These are phyloP conservation scores for Wickerhamiella azyma DNA, from an alignment of 805 yeast species.

Conservation along the genomic window DNA sequence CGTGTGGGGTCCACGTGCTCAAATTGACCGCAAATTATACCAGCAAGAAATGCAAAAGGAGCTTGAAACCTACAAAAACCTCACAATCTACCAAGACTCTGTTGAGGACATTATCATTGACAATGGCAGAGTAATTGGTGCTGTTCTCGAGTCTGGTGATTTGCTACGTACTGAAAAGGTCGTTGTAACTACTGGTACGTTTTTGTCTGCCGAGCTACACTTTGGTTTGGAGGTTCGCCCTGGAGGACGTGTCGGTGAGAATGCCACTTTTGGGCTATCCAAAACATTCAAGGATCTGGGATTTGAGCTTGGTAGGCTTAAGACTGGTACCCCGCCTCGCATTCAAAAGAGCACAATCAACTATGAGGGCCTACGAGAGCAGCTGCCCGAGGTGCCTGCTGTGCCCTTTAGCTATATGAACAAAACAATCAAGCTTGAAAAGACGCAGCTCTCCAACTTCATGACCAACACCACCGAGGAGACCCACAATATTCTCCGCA, in stretches of 20 bases:
- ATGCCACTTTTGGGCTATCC: conserved; percentile 79
- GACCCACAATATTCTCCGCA: conserved; percentile 54
- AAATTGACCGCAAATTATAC: conserved; percentile 77
- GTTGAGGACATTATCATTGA: conserved; percentile 69
- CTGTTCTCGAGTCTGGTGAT: conserved; percentile 54
- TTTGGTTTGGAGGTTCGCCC: conserved; percentile 70
- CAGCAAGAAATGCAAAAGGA: conserved; percentile 63
- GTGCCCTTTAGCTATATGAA: conserved; percentile 82
- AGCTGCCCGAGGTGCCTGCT: conserved; percentile 73
- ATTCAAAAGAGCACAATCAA: conserved; percentile 59
- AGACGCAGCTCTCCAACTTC: conserved; percentile 53
- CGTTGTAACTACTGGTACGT: conserved; percentile 91
- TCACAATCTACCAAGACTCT: conserved; percentile 52
- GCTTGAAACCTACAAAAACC: conserved; percentile 40
- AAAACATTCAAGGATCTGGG: conserved; percentile 64
- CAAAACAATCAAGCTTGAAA: conserved; percentile 44
- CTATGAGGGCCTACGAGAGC: conserved; percentile 47
- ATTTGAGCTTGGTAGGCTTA: conserved; percentile 73
- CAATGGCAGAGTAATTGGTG: conserved; percentile 48
- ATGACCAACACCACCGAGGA: conserved; percentile 65
- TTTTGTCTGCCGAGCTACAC: conserved; percentile 87
- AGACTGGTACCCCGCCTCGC: conserved; percentile 97
- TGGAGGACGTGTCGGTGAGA: conserved; percentile 89
- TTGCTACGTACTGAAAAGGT: conserved; percentile 50
- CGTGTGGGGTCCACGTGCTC: conserved; percentile 97